phyloP scores from a whole-genome alignment of 345 rosid genomes.

The Laguncularia racemosa region DNA sequence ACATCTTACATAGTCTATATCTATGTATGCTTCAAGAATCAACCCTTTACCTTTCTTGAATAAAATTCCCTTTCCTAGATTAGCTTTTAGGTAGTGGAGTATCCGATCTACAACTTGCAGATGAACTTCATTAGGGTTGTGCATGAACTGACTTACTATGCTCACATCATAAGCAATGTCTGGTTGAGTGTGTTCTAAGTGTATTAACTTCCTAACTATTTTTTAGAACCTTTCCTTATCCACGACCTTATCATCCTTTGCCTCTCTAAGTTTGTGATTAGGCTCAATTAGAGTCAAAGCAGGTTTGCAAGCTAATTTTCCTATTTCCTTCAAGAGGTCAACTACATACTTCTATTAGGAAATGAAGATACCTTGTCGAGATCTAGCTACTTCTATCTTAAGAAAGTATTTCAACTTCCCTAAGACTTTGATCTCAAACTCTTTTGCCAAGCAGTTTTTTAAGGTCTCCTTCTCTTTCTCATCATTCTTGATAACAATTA shows the following conservation, averaged over 20 bases:
- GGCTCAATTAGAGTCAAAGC: no score
- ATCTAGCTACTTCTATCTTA: no score
- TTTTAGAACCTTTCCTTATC: not conserved
- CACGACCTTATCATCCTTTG: not conserved
- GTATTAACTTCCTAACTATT: not conserved
- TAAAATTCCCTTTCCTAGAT: not conserved
- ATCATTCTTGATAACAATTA: no score
- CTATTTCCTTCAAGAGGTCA: no score
- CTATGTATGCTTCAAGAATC: not conserved
- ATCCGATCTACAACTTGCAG: not conserved
- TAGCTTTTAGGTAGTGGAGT: not conserved
- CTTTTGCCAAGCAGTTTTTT: no score
- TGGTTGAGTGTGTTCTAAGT: not conserved
- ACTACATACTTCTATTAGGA: no score
- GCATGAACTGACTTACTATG: slow-evolving; percentile 1
- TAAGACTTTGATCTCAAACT: no score
- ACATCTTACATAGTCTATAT: not conserved
- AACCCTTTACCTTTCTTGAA: not conserved
- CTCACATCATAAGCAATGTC: slow-evolving; percentile 3
- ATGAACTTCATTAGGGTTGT: not conserved
- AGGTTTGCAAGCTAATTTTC: no score
- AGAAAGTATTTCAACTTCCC: no score
- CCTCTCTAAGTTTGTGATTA: no score
- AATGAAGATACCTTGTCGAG: no score
- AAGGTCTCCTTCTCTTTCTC: no score